These are phyloP conservation scores for Ophiorrhiza pumila DNA, from an alignment of 257 asterid species.

Conservation along the genomic window DNA sequence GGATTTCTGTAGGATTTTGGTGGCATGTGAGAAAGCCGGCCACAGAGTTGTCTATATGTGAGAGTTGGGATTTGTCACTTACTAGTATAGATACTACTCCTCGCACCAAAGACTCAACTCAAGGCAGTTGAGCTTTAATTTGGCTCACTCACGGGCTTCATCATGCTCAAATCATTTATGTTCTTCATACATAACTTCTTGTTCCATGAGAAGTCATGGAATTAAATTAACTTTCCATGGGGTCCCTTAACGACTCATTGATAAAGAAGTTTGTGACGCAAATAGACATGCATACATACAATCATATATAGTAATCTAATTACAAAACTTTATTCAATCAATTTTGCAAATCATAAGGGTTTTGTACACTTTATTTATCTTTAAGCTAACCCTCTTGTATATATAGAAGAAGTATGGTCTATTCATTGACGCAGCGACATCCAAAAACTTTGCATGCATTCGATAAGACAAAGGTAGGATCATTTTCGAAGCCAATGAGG, in stretches of 20 bases:
- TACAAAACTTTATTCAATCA: no score
- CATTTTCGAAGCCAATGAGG: conserved; percentile 34
- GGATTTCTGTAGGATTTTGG: conserved; percentile 36
- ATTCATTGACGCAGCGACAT: conserved; percentile 23
- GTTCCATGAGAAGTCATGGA: neutral
- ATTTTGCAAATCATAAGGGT: neutral
- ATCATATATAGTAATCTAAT: no score
- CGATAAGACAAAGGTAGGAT: conserved; percentile 26
- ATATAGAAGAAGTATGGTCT: neutral
- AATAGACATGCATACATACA: no score
- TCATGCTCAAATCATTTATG: conserved; percentile 58
- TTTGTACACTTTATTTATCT: neutral
- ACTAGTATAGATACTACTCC: conserved; percentile 15
- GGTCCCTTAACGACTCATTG: conserved; percentile 23
- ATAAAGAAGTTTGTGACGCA: neutral
- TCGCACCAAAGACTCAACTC: conserved; percentile 10
- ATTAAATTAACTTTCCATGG: neutral
- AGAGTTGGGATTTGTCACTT: conserved; percentile 64
- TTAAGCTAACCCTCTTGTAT: neutral
- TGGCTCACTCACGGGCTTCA: conserved; percentile 72
- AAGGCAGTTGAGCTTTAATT: conserved; percentile 38
- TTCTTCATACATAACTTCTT: neutral
- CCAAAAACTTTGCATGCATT: conserved; percentile 28
- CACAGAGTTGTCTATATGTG: conserved; percentile 52
- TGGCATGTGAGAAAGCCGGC: conserved; percentile 71